phyloP scores from a whole-genome alignment of 495 filamentous ascomycete species.

The Aspergillus panamensis region DNA sequence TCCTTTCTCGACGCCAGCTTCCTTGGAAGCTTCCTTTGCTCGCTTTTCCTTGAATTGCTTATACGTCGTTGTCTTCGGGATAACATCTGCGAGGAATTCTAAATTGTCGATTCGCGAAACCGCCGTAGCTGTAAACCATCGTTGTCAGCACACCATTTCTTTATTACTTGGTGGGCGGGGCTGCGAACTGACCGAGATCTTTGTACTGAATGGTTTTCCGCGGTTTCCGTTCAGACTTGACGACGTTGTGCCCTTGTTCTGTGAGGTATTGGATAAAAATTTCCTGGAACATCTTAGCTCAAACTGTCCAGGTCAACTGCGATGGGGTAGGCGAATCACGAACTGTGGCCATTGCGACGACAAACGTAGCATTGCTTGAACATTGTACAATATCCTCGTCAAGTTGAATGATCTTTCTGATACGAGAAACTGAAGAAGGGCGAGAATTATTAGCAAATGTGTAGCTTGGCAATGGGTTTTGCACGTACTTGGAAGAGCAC shows the following conservation, averaged over 20 bases:
- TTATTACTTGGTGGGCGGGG: conserved; percentile 9
- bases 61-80: conserved; percentile 80
- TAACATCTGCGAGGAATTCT: conserved; percentile 88
- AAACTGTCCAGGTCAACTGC: not conserved
- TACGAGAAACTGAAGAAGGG: conserved; percentile 68
- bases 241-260: conserved; percentile 79
- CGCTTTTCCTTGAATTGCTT: conserved; percentile 71
- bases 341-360: conserved; percentile 86
- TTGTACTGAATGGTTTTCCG: conserved; percentile 94
- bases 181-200: conserved; percentile 62
- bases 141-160: not conserved
- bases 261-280: conserved; percentile 94
- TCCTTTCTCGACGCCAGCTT: conserved; percentile 45
- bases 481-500: conserved; percentile 76
- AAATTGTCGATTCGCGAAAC: conserved; percentile 89
- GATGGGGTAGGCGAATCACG: conserved; percentile 18
- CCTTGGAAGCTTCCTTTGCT: conserved; percentile 45
- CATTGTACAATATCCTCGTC: conserved; percentile 82
- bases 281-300: conserved; percentile 52
- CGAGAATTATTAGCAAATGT: not conserved
- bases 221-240: conserved; percentile 85
- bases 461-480: not conserved
- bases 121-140: conserved; percentile 60
- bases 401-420: conserved; percentile 87
- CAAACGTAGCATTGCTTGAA: conserved; percentile 92